Evolutionary conservation across 1,284 basidiomycete genomes (phyloP).

Genomic region (Cryptococcus floricola): DNA sequence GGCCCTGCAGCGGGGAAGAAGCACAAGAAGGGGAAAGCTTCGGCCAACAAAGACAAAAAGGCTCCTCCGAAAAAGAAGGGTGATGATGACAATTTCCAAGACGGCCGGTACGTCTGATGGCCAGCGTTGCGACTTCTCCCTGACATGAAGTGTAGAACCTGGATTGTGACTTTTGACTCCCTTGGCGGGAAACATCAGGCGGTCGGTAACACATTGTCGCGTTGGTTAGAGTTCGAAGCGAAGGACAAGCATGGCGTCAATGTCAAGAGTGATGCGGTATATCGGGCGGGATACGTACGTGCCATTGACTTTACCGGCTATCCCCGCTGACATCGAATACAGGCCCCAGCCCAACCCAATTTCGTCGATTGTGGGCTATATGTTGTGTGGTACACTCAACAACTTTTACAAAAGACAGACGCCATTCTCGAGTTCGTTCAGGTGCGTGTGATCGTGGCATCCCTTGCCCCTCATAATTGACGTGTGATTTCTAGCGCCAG

Average conservation of each 20-base stretch:
- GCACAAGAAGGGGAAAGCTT: slow-evolving; percentile 1
- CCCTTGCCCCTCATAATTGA: not conserved
- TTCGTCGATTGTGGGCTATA: slow-evolving; percentile 55
- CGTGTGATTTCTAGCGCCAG: slow-evolving; percentile 9
- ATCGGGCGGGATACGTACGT: slow-evolving; percentile 31
- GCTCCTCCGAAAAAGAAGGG: not conserved
- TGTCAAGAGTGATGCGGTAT: slow-evolving; percentile 44
- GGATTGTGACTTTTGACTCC: slow-evolving; percentile 83
- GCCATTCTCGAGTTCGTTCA: slow-evolving; percentile 36
- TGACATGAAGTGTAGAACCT: slow-evolving; percentile 54
- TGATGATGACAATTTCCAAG: not conserved
- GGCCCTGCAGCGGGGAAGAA: not conserved
- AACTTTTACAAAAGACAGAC: slow-evolving; percentile 35
- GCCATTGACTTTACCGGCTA: slow-evolving; percentile 41
- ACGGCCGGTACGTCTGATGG: slow-evolving; percentile 18
- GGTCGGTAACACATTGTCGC: slow-evolving; percentile 59
- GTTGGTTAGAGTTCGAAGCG: slow-evolving; percentile 76
- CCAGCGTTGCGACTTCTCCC: not conserved
- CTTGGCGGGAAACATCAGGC: slow-evolving; percentile 66
- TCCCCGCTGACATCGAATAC: not conserved
- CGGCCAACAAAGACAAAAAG: slow-evolving; percentile 7
- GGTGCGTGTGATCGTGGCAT: slow-evolving; percentile 25
- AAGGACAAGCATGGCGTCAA: slow-evolving; percentile 62
- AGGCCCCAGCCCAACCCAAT: slow-evolving; percentile 53
- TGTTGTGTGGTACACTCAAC: slow-evolving; percentile 48